phyloP scores from a whole-genome alignment of 768 basidiomycete species.

The Gloeophyllum trabeum region DNA sequence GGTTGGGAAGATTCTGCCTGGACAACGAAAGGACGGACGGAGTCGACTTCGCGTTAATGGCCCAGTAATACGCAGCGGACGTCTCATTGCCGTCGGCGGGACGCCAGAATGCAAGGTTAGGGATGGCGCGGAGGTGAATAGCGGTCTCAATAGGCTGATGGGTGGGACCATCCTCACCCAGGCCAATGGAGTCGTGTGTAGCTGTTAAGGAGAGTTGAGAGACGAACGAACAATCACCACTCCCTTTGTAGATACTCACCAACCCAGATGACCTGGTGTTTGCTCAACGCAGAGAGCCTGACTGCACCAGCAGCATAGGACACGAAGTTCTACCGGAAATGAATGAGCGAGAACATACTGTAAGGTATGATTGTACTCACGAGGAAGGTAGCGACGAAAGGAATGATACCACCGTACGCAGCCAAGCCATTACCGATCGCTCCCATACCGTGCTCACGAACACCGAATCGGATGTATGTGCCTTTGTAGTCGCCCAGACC shows the following conservation, averaged over 20 bases:
- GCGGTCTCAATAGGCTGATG: constrained; percentile 93
- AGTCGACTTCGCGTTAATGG: constrained; percentile 62
- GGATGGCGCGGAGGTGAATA: constrained; percentile 77
- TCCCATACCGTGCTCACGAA: constrained; percentile 95
- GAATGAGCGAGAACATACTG: constrained; percentile 6
- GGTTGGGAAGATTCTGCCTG: constrained; percentile 87
- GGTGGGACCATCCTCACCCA: constrained; percentile 90
- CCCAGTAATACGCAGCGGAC: constrained; percentile 81
- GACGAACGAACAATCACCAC: no score
- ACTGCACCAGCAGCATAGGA: constrained; percentile 92
- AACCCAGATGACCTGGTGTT: constrained; percentile 90
- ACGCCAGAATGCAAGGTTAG: constrained; percentile 89
- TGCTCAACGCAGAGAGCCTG: constrained; percentile 79
- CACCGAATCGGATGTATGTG: constrained; percentile 91
- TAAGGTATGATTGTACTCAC: constrained; percentile 25
- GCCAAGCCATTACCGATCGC: constrained; percentile 87
- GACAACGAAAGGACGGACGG: constrained; percentile 80
- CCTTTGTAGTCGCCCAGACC: constrained; percentile 78
- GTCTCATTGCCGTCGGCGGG: constrained; percentile 96
- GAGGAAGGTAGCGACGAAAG: constrained; percentile 88
- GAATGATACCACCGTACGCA: constrained; percentile 87
- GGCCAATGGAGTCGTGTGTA: constrained; percentile 92
- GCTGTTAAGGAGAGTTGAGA: constrained; percentile 30
- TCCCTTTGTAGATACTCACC: constrained; percentile 52
- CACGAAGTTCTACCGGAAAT: constrained; percentile 64